phyloP scores from a whole-genome alignment of 2,329 filamentous ascomycete genomes.

The Ceratocystis variospora region DNA sequence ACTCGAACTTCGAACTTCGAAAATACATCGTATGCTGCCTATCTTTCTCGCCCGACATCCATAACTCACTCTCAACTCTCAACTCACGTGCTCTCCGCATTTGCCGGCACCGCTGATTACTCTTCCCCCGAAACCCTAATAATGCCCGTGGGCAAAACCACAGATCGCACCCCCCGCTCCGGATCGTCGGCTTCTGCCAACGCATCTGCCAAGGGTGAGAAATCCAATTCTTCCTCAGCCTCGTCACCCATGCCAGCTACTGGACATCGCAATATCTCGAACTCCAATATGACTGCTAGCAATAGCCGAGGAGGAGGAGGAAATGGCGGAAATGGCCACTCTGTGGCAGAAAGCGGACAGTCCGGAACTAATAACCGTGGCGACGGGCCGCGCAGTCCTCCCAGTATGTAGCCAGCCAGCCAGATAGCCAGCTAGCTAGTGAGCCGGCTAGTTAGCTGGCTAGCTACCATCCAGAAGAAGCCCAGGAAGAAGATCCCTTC shows the following conservation, averaged over 20 bases:
- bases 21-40: too few relatives aligned
- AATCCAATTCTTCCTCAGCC: constrained; percentile 4
- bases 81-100: background rate
- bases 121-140: background rate
- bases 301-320: background rate
- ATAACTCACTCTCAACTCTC: background rate
- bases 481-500: too few relatives aligned
- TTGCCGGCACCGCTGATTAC: background rate
- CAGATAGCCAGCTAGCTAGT: too few relatives aligned
- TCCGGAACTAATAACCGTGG: constrained; percentile 29
- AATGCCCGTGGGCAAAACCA: constrained; percentile 16
- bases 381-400: constrained; percentile 49
- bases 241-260: constrained; percentile 5
- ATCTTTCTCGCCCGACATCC: too few relatives aligned
- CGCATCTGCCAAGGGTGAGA: constrained; percentile 14
- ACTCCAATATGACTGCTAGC: constrained; percentile 3
- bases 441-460: too few relatives aligned
- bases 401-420: constrained; percentile 36
- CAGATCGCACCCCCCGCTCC: constrained; percentile 11
- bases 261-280: constrained; percentile 10
- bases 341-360: constrained; percentile 13
- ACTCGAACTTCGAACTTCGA: background rate
- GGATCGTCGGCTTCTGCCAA: constrained; percentile 12
- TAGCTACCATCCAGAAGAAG: too few relatives aligned
- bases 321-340: constrained; percentile 8